A percentile compares a stretch with the other conserved stretches of the same genome.
phyloP scores from a whole-genome alignment of 352 stramenopile genomes.

The Globisporangium viniferum region DNA sequence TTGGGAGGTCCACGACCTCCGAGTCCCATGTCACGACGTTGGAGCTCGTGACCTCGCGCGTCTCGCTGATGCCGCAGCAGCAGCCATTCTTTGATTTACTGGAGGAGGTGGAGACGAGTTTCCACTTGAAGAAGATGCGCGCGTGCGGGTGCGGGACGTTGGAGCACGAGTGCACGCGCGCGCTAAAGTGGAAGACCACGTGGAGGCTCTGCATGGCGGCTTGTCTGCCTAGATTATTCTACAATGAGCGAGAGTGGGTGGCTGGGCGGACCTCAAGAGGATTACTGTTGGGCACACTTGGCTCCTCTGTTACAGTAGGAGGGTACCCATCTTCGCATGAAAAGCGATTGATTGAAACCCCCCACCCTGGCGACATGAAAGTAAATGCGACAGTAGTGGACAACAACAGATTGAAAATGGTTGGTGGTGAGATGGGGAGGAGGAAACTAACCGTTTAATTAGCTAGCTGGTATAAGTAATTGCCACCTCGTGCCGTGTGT shows the following conservation, averaged over 20 bases:
- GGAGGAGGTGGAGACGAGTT: conserved; percentile 4
- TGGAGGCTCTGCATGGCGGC: background rate
- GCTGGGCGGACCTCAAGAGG: background rate
- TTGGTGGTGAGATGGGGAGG: background rate
- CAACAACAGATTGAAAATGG: background rate
- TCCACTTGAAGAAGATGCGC: conserved; percentile 40
- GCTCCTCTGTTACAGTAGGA: background rate
- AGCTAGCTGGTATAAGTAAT: background rate
- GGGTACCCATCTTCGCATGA: background rate
- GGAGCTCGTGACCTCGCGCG: conserved; percentile 20
- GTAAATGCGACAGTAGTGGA: background rate
- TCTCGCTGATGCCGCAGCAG: conserved; percentile 15
- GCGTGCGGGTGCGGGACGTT: conserved; percentile 30
- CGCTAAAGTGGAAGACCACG: conserved; percentile 28
- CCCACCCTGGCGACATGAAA: background rate
- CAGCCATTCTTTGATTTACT: background rate
- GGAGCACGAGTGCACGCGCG: conserved; percentile 31
- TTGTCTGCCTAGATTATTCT: background rate
- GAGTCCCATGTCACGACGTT: conserved; percentile 27
- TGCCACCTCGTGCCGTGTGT: background rate
- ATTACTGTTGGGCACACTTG: background rate
- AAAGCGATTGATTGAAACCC: background rate
- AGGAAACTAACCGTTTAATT: background rate
- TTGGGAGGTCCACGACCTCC: conserved; percentile 15
- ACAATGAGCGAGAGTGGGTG: background rate